Evolutionary conservation across 2,329 filamentous ascomycete genomes (phyloP), one percentile per base, ranked within the genome.

Genomic region (Chrysoporthe puriensis): DNA sequence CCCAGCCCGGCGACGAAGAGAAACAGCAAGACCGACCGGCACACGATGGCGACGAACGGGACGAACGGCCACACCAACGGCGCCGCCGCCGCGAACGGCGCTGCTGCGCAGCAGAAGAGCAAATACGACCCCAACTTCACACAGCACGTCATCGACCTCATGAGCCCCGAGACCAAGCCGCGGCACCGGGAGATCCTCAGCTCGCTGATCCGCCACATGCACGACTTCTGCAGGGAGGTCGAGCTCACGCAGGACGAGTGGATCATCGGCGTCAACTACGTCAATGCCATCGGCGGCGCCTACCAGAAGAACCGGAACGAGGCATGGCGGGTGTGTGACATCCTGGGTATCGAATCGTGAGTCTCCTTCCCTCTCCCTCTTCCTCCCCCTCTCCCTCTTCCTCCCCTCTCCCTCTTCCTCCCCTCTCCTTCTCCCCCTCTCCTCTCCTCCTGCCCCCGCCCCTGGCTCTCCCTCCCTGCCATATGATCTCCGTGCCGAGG

Each of bases 171-270:
- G 71, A 85, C 86, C 32, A 79, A 82, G 72, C 84, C 87, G 64
- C 82, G 88, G 67, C 83, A 83, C 71, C 81, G 84, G 70, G 80
- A 85, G 70, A 80, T 90, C 74, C 79, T 90, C 76, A 75, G 80
- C 69, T 80, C 82, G 50, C 77, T 89, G 70, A 86, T 89, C 76
- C 79, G 78, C 52, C 87, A 89, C 78, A 80, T 90, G 66, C 88
- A 90, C 77, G 86, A 89, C 76, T 89, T 89, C 75, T 84, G 85
- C 57, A 84, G 87, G 58, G 88, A 90, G 75, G 83, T 88, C 68
- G 84, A 90, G 74, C 83, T 90, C 62, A 89, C 86, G 26, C 80
- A 83, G 26, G 86, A 88, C 69, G 88, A 90, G 77, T 90, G 87
- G 87, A 84, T 88, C 77, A 78, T 83, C 13, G 88, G 86, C 62